Percentiles rank a stretch among this genome's conserved stretches.
Conservation (phyloP, 139 green algal genomes). For the Coelastrella sp. region DNA sequence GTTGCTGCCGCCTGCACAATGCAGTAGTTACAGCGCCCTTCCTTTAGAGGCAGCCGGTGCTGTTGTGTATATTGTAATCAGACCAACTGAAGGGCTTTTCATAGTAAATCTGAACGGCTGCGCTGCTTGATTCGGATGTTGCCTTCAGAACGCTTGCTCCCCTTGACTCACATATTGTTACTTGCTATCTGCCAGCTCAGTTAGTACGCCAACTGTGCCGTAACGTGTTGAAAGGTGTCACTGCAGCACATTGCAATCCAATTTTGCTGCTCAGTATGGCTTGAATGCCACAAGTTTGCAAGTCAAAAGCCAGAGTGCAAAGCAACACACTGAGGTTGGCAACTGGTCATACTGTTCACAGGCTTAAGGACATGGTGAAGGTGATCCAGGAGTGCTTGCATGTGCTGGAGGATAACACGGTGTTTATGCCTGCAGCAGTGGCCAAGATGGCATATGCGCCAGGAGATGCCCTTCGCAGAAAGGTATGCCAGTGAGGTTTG, state of each 20-base stretch:
- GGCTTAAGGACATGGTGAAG: slow-evolving; percentile 61
- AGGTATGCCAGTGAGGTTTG: background rate
- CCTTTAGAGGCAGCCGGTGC: no score
- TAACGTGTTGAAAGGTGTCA: background rate
- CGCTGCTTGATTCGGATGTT: background rate
- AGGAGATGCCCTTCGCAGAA: slow-evolving; percentile 39
- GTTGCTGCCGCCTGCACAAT: background rate
- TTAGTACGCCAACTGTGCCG: background rate
- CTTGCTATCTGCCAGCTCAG: background rate
- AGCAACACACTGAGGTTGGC: background rate
- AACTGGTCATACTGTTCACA: slow-evolving; percentile 6
- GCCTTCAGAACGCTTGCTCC: no score
- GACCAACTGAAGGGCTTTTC: background rate
- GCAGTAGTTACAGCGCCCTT: background rate
- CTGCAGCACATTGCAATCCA: background rate
- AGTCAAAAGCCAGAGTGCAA: no score
- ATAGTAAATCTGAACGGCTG: background rate
- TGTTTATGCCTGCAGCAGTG: slow-evolving; percentile 54
- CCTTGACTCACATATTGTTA: no score
- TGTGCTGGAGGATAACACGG: slow-evolving; percentile 57
- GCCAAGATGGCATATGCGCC: slow-evolving; percentile 52
- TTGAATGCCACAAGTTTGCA: no score
- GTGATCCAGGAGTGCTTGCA: slow-evolving; percentile 58
- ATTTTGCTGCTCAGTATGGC: background rate
- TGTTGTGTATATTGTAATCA: no score